Percentiles rank a stretch among this genome's conserved stretches.
Conservation (phyloP, 192 early-diverging fungal genomes). For the Coemansia sp. region DNA sequence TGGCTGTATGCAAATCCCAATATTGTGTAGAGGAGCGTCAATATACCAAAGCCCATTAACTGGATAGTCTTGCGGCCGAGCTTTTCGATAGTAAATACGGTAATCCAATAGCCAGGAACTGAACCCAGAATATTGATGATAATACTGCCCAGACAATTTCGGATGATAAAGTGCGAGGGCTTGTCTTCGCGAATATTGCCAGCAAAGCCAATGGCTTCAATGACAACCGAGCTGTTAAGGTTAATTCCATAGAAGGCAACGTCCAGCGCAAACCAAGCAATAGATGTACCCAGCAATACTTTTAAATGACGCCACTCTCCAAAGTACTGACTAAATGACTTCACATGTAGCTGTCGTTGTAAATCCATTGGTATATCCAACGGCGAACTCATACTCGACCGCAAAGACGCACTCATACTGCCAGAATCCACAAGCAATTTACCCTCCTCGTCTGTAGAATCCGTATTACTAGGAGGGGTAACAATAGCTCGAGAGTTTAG, state of each 20-base stretch:
- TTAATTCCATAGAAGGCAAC: constrained; percentile 76
- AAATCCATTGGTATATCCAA: too few species aligned
- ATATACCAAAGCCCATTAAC: constrained; percentile 80
- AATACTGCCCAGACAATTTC: constrained; percentile 83
- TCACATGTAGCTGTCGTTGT: too few species aligned
- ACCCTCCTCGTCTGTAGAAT: too few species aligned
- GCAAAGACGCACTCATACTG: too few species aligned
- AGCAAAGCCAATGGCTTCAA: constrained; percentile 69
- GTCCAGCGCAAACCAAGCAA: constrained; percentile 57
- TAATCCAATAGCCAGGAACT: constrained; percentile 96
- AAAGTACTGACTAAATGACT: constrained; percentile 25
- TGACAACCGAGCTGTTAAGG: constrained; percentile 74
- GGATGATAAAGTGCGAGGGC: constrained; percentile 55
- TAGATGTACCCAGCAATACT: constrained; percentile 72
- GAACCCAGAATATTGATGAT: constrained; percentile 84
- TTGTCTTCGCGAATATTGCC: constrained; percentile 34
- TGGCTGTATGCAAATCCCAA: constrained; percentile 70
- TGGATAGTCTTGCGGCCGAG: constrained; percentile 94
- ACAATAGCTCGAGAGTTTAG: too few species aligned
- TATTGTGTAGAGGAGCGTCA: constrained; percentile 73
- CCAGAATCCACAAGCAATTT: too few species aligned
- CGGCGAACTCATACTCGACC: too few species aligned
- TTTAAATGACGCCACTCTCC: constrained; percentile 60
- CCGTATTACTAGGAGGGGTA: too few species aligned
- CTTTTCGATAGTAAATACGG: constrained; percentile 86